These are phyloP conservation scores for Pisolithus sp. DNA, from an alignment of 768 basidiomycete species.

Conservation along the genomic window DNA sequence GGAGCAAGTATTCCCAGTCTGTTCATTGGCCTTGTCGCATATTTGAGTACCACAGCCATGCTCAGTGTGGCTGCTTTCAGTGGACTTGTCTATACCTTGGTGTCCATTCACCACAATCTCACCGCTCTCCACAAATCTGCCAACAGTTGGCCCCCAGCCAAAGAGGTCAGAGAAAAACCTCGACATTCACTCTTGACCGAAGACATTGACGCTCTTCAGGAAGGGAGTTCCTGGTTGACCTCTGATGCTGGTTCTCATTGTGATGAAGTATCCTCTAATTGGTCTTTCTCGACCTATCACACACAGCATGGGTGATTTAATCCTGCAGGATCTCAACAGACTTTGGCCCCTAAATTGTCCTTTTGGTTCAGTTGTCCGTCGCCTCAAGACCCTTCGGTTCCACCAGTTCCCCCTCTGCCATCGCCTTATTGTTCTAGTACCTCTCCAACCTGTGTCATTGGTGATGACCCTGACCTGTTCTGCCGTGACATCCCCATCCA, in stretches of 20 bases:
- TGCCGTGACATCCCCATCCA: slow-evolving; percentile 46
- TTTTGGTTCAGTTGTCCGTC: slow-evolving; percentile 55
- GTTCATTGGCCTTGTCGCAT: slow-evolving; percentile 56
- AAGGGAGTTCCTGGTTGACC: slow-evolving; percentile 79
- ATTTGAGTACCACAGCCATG: slow-evolving; percentile 45
- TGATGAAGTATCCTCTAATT: slow-evolving; percentile 53
- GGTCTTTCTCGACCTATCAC: slow-evolving; percentile 68
- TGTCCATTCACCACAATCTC: slow-evolving; percentile 62
- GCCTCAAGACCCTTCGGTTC: slow-evolving; percentile 38
- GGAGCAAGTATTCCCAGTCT: slow-evolving; percentile 46
- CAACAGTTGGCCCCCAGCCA: slow-evolving; percentile 57
- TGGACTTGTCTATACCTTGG: slow-evolving; percentile 55
- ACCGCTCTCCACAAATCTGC: slow-evolving; percentile 43
- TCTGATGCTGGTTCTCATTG: slow-evolving; percentile 49
- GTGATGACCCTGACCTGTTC: slow-evolving; percentile 58
- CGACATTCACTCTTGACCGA: slow-evolving; percentile 63
- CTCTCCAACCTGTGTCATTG: too few relatives aligned
- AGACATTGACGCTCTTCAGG: slow-evolving; percentile 65
- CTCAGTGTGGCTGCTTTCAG: slow-evolving; percentile 48
- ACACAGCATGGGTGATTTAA: slow-evolving; percentile 19
- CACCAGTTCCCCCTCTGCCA: too few relatives aligned
- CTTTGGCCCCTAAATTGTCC: slow-evolving; percentile 43
- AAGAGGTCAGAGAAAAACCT: slow-evolving; percentile 45
- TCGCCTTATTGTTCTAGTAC: too few relatives aligned
- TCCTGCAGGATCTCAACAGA: slow-evolving; percentile 23